Evolutionary conservation across 306 rosid species (phyloP).

Genomic region (Dalbergia oliveri): DNA sequence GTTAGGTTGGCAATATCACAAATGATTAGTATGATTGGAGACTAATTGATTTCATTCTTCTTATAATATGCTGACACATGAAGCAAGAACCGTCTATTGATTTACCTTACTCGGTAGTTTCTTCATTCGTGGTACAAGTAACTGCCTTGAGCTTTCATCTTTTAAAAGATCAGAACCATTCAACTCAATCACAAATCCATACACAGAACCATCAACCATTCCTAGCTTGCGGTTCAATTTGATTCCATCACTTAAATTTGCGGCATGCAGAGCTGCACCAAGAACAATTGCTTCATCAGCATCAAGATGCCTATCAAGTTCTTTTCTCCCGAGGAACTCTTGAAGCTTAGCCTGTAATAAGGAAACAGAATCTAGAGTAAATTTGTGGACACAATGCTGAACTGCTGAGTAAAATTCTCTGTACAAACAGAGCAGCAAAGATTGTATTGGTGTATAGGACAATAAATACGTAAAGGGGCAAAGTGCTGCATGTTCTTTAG

Average conservation of each 20-base stretch:
- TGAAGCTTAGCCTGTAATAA: slow-evolving; percentile 87
- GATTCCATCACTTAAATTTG: slow-evolving; percentile 97
- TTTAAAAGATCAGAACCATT: slow-evolving; percentile 77
- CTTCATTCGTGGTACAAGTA: slow-evolving; percentile 87
- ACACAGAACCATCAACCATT: slow-evolving; percentile 96
- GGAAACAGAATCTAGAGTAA: slow-evolving; percentile 31
- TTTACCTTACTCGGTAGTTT: slow-evolving; percentile 92
- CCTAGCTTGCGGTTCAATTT: slow-evolving; percentile 97
- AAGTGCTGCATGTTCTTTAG: slow-evolving; percentile 19
- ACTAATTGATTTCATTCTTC: slow-evolving; percentile 37
- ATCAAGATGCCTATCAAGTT: slow-evolving; percentile 96
- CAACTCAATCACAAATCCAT: slow-evolving; percentile 80
- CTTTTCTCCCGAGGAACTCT: slow-evolving; percentile 87
- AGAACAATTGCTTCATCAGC: slow-evolving; percentile 98
- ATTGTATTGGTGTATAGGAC: slow-evolving; percentile 5
- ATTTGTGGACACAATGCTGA: slow-evolving; percentile 2
- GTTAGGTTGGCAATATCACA: slow-evolving; percentile 41
- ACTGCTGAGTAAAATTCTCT: slow-evolving; percentile 26
- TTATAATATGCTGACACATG: slow-evolving; percentile 37
- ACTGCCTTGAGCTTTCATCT: slow-evolving; percentile 83
- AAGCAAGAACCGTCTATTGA: slow-evolving; percentile 35
- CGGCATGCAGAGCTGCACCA: slow-evolving; percentile 92
- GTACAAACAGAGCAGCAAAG: slow-evolving; percentile 14
- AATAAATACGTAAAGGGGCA: slow-evolving; percentile 2
- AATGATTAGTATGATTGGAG: slow-evolving; percentile 38